phyloP scores from a whole-genome alignment of 2,329 filamentous ascomycete genomes.

The Ilyonectria sp. region DNA sequence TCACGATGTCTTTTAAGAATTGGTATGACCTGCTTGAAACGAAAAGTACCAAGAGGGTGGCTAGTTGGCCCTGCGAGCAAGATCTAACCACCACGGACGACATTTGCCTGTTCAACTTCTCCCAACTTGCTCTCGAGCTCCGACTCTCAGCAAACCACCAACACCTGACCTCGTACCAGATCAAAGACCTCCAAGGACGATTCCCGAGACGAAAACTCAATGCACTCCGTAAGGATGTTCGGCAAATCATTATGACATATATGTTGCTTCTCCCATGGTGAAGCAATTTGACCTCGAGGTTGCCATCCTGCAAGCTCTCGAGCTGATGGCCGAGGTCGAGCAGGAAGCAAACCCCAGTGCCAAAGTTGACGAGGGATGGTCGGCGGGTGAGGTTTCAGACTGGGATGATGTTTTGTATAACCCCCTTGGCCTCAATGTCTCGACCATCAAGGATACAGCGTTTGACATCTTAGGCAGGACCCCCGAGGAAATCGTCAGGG shows the following conservation, averaged over 20 bases:
- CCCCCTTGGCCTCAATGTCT: constrained; percentile 35
- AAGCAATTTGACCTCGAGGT: constrained; percentile 26
- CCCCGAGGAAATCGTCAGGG: constrained; percentile 19
- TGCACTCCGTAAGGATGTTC: constrained; percentile 34
- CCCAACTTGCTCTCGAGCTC: constrained; percentile 22
- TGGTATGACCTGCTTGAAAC: constrained; percentile 10
- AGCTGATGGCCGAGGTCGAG: constrained; percentile 30
- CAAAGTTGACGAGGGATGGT: constrained; percentile 27
- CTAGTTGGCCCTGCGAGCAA: constrained; percentile 5
- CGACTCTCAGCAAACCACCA: constrained; percentile 23
- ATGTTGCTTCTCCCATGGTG: background rate
- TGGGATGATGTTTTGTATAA: constrained; percentile 37
- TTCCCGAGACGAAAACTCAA: constrained; percentile 29
- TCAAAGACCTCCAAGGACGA: constrained; percentile 18
- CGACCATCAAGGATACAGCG: constrained; percentile 38
- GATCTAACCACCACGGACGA: constrained; percentile 7
- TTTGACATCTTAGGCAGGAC: constrained; percentile 31
- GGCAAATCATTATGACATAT: constrained; percentile 26
- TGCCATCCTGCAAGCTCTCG: constrained; percentile 37
- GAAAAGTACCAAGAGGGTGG: constrained; percentile 24
- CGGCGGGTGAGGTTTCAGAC: constrained; percentile 27
- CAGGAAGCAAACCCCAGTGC: background rate
- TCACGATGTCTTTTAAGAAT: constrained; percentile 1
- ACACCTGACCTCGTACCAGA: constrained; percentile 5
- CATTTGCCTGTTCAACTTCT: constrained; percentile 24